Evolutionary conservation across 495 filamentous ascomycete species (phyloP).

Genomic region (Pyrenula aspistea): DNA sequence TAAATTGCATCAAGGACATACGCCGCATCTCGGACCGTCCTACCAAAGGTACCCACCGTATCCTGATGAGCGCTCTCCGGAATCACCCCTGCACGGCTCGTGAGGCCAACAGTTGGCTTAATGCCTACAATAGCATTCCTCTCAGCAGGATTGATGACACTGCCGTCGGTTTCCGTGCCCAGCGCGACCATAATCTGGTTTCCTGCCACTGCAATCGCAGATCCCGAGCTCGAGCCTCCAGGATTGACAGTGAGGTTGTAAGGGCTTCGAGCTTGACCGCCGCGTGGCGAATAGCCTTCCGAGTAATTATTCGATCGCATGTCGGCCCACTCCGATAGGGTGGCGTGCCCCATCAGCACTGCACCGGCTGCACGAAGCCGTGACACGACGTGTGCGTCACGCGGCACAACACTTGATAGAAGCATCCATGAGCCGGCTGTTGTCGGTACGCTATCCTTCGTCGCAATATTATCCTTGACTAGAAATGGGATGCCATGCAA

Average conservation of each 20-base stretch:
- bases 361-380: conserved; percentile 53
- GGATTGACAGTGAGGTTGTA: conserved; percentile 63
- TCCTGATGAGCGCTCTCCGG: conserved; percentile 57
- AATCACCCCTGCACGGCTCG: conserved; percentile 49
- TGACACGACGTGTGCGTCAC: conserved; percentile 50
- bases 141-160: conserved; percentile 60
- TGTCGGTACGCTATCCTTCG: conserved; percentile 57
- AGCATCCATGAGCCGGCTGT: conserved; percentile 48
- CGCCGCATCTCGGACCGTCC: conserved; percentile 53
- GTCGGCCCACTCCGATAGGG: conserved; percentile 62
- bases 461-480: conserved; percentile 67
- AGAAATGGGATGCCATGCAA: conserved; percentile 65
- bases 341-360: conserved; percentile 56
- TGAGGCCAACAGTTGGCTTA: conserved; percentile 56
- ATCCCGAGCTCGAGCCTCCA: conserved; percentile 52
- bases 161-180: conserved; percentile 67
- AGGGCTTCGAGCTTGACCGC: conserved; percentile 51
- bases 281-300: conserved; percentile 53
- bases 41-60: conserved; percentile 52
- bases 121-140: conserved; percentile 53
- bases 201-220: conserved; percentile 46
- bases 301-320: conserved; percentile 62
- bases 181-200: conserved; percentile 51
- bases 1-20: conserved; percentile 57
- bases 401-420: conserved; percentile 49